Base-by-base conservation (phyloP, 208 protist genomes). In the Trypanosoma platydactyli region DNA sequence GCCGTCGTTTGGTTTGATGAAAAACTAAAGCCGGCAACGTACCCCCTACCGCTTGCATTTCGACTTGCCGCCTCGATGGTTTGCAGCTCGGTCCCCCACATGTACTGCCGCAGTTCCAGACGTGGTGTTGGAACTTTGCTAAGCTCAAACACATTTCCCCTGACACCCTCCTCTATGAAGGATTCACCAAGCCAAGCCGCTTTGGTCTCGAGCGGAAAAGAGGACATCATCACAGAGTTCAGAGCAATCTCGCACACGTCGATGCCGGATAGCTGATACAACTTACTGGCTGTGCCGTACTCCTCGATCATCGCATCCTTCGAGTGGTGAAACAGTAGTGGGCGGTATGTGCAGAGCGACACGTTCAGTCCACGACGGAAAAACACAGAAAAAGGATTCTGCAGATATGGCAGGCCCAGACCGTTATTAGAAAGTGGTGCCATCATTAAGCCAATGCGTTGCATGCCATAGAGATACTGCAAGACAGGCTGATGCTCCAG, bases 391-490 rank as follows among this genome's bases (percentile, higher is more conserved):
- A 99, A 96, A 24, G 98, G 98, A 76, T 98, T 95, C 54, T 96
- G 84, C 46, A 83, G 57, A 64, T 99, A 98, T 27, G 79, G 68
- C 1, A 98, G 78, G 42, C 97, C 98, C 27, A 99, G 84, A 15
- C 81, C 84, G 84, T 98, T 98, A 69, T 98, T 98, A 63, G 80
- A 89, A 2, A 99, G 71, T 9, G 99, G 99, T 45, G 94, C 98
- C 79, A 99, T 92, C 25, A 92, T 84, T 22, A 99, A 76, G 13
- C 97, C 97, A 55, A 99, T 90, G 68, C 98, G 94, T n/a, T 83
- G 65, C 3, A 99, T 60, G 42, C 98, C 99, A 73, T 97, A 99
- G 18, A 99, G 84, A 74, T 99, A 99, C 86, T 99, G 94, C 49
- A 99, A 76, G 7, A 94, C 91, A 4, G 97, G 96, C 48, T 85